phyloP scores from a whole-genome alignment of 1,284 basidiomycete species.

The Microbotryum intermedium region DNA sequence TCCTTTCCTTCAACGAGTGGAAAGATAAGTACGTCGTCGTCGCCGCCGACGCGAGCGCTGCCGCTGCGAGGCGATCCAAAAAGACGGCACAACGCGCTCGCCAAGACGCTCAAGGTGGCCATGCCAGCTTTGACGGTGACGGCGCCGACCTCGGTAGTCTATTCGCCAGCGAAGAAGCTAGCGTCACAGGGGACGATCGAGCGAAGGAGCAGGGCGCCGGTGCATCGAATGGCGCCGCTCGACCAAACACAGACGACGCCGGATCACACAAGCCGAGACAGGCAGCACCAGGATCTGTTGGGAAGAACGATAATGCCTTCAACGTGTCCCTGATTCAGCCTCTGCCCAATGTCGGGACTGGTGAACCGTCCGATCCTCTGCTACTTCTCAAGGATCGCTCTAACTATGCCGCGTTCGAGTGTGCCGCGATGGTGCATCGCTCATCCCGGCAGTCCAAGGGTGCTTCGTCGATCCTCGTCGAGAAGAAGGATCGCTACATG shows the following conservation, averaged over 20 bases:
- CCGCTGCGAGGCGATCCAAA: constrained; percentile 5
- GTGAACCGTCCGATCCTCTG: constrained; percentile 28
- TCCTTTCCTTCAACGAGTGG: constrained; percentile 86
- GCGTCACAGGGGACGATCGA: not conserved
- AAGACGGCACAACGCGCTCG: constrained; percentile 55
- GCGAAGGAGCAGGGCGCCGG: not conserved
- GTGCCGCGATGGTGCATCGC: constrained; percentile 81
- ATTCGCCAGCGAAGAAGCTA: constrained; percentile 2
- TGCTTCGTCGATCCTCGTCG: constrained; percentile 70
- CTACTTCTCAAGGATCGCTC: constrained; percentile 54
- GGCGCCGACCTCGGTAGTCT: constrained; percentile 19
- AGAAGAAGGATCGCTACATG: constrained; percentile 93
- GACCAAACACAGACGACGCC: no score
- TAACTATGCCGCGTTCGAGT: constrained; percentile 90
- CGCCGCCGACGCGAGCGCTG: not conserved
- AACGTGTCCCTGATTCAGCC: constrained; percentile 18
- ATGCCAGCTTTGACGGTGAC: constrained; percentile 20
- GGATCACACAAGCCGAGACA: not conserved
- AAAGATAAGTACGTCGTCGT: constrained; percentile 20
- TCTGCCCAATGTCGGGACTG: constrained; percentile 19
- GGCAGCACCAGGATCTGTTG: not conserved
- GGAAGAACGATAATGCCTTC: not conserved
- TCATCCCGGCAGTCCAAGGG: constrained; percentile 77
- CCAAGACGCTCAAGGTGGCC: constrained; percentile 24
- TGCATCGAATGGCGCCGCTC: not conserved